Percentiles rank a stretch among this genome's conserved stretches.
Evolutionary conservation across 1,139 yeast species (phyloP).

Genomic region (Taiozyma onychis): DNA sequence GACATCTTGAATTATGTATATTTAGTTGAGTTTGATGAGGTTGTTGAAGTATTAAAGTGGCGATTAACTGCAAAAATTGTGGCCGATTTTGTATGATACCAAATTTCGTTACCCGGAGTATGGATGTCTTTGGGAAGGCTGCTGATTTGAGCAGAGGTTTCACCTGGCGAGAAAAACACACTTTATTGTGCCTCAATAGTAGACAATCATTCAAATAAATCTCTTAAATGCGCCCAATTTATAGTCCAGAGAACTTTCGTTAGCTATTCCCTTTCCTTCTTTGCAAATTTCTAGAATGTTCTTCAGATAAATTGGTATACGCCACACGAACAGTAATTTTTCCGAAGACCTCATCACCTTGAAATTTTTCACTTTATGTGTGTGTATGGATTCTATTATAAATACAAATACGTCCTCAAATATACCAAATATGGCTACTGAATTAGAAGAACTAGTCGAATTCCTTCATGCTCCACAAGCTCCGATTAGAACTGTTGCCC

Average conservation of each 20-base stretch:
- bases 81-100: neutral
- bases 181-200: too few species aligned
- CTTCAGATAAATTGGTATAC: neutral
- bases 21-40: neutral
- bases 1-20: conserved; percentile 27
- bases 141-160: too few species aligned
- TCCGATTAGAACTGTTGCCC: conserved; percentile 78
- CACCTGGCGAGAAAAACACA: too few species aligned
- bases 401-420: neutral
- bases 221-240: too few species aligned
- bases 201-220: too few species aligned
- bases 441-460: conserved; percentile 50
- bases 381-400: neutral
- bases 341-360: neutral
- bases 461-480: conserved; percentile 83
- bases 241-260: too few species aligned
- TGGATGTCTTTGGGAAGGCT: too few species aligned
- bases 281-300: conserved; percentile 5
- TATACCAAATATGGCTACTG: conserved; percentile 10
- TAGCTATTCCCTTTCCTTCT: neutral
- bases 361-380: neutral
- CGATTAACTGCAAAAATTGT: neutral
- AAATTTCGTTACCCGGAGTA: neutral
- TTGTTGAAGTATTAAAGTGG: neutral
- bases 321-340: neutral